Conservation (phyloP, 2,329 filamentous ascomycete genomes). For the Sporothrix sp. region DNA sequence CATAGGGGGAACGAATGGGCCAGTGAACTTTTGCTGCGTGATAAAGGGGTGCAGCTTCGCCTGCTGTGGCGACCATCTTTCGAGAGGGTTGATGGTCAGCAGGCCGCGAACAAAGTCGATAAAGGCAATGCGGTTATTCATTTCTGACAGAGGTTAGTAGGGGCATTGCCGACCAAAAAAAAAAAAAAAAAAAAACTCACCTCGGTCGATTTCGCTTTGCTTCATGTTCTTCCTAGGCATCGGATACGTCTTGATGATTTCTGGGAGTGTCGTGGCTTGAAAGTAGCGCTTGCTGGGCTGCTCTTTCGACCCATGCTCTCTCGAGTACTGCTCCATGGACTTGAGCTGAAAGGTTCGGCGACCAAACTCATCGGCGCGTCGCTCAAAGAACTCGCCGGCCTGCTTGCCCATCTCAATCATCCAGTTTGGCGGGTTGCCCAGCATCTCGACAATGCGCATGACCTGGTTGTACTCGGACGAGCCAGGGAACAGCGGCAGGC, state of each 20-base stretch:
- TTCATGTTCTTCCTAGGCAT: slow-evolving; percentile 99
- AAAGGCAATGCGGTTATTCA: slow-evolving; percentile 94
- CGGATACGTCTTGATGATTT: slow-evolving; percentile 95
- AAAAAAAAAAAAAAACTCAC: slow-evolving; percentile 38
- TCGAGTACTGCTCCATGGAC: slow-evolving; percentile 94
- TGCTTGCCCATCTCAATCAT: slow-evolving; percentile 99
- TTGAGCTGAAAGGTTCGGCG: slow-evolving; percentile 86
- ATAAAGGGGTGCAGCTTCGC: slow-evolving; percentile 97
- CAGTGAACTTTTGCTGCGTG: slow-evolving; percentile 94
- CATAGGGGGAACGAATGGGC: slow-evolving; percentile 94
- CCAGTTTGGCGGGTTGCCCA: slow-evolving; percentile 92
- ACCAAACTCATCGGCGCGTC: slow-evolving; percentile 81
- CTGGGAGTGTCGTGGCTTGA: slow-evolving; percentile 81
- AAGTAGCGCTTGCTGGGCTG: slow-evolving; percentile 99
- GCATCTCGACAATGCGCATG: slow-evolving; percentile 93
- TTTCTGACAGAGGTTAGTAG: slow-evolving; percentile 50
- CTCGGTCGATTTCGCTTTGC: slow-evolving; percentile 88
- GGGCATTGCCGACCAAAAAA: neutral
- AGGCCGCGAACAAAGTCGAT: slow-evolving; percentile 96
- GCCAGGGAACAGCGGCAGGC: slow-evolving; percentile 86
- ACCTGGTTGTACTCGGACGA: slow-evolving; percentile 99
- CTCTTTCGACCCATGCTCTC: slow-evolving; percentile 92
- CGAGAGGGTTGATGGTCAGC: slow-evolving; percentile 87
- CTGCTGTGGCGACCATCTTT: slow-evolving; percentile 96
- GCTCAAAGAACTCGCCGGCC: slow-evolving; percentile 94